These are phyloP conservation scores for Phlegmacium glaucopus DNA, from an alignment of 768 basidiomycete genomes.

Conservation along the genomic window DNA sequence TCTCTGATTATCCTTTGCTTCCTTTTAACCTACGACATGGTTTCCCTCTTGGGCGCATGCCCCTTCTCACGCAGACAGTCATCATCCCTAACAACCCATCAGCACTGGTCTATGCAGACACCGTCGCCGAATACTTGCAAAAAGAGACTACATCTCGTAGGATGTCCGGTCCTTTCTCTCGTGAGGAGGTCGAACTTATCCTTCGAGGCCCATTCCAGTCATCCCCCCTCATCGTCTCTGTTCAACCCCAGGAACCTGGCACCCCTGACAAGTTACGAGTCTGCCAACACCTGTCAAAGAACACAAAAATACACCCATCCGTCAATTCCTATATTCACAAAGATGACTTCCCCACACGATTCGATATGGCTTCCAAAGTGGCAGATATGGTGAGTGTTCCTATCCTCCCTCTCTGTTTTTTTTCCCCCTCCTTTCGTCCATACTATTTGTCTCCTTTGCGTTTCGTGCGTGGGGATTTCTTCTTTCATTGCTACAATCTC, in stretches of 20 bases:
- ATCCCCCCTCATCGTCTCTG: constrained; percentile 24
- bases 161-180: constrained; percentile 27
- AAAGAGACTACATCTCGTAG: constrained; percentile 16
- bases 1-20: constrained; percentile 12
- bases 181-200: constrained; percentile 11
- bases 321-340: constrained; percentile 24
- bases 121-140: constrained; percentile 14
- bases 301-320: constrained; percentile 4
- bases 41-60: too few relatives aligned
- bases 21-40: too few relatives aligned
- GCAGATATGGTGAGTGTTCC: constrained; percentile 24
- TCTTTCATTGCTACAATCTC: too few relatives aligned
- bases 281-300: constrained; percentile 27
- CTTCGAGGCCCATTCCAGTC: constrained; percentile 26
- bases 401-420: background rate
- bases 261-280: constrained; percentile 22
- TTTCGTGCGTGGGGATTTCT: too few relatives aligned
- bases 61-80: background rate
- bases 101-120: background rate
- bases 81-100: background rate
- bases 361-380: constrained; percentile 18
- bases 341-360: constrained; percentile 24
- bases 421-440: background rate
- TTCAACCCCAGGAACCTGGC: constrained; percentile 22
- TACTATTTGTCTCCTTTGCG: too few relatives aligned